Conservation (phyloP, 176 grass and related monocot species). For the Zizania latifolia region DNA sequence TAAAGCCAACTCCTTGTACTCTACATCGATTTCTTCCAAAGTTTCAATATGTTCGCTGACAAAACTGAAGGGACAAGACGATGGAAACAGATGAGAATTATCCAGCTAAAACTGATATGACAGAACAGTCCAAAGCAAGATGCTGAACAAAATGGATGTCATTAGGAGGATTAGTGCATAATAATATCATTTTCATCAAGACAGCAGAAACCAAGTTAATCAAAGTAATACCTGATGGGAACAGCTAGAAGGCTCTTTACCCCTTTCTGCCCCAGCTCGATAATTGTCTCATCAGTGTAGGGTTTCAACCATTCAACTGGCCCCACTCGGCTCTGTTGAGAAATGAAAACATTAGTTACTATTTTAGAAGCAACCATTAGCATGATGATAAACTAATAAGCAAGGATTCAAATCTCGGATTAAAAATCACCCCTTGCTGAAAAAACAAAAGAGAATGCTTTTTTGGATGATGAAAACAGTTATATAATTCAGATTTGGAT, state of each 20-base stretch:
- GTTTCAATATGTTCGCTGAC: conserved; percentile 99
- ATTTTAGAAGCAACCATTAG: neutral
- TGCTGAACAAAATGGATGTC: neutral
- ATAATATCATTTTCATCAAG: neutral
- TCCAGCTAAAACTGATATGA: neutral
- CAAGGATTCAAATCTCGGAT: neutral
- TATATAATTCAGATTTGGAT: neutral
- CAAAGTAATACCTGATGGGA: conserved; percentile 71
- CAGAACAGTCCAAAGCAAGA: neutral
- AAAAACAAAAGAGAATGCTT: neutral
- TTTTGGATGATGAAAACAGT: neutral
- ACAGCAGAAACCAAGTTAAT: conserved; percentile 1
- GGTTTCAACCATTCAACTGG: conserved; percentile 97
- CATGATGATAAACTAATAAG: neutral
- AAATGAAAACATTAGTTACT: conserved; percentile 15
- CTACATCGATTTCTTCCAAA: conserved; percentile 98
- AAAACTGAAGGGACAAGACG: conserved; percentile 57
- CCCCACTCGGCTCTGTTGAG: conserved; percentile 86
- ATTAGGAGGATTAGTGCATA: neutral
- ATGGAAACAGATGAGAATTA: conserved; percentile 12
- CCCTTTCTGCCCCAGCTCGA: conserved; percentile 86
- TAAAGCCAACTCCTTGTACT: conserved; percentile 92
- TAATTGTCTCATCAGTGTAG: conserved; percentile 96
- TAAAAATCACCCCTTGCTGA: neutral
- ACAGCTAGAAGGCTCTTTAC: conserved; percentile 89